Evolutionary conservation across 306 rosid genomes (phyloP), one percentile per base, ranked within the genome.

Genomic region (Macrotyloma uniflorum): DNA sequence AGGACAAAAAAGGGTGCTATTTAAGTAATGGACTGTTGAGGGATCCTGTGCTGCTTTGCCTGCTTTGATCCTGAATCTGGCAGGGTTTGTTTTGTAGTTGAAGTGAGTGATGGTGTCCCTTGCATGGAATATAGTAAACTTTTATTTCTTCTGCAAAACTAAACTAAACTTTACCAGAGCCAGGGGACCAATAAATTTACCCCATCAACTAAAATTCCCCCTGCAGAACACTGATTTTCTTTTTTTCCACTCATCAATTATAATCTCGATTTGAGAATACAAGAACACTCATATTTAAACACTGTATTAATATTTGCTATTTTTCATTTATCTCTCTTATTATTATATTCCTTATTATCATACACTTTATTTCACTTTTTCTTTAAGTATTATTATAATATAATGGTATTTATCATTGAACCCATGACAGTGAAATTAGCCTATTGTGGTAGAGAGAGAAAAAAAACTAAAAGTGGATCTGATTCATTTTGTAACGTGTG

Each of bases 11-110:
- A 35, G 16, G 22, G 16, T n/a, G 47, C 49, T 10, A 19, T 19
- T 64, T 64, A 64, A 64, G 70, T 35, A 55, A 6, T 45, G 59
- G 5, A 23, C 42, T 79, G 59, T 59, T 46, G 46, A 61, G 64
- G 36, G 53, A 64, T 58, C 45, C 33, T 71, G 75, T 40, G 32
- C 70, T 59, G 74, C 51, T 40, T 51, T 78, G 68, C 55, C 47
- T 55, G 74, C 79, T 50, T 13, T 51, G 78, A 54, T 64, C 18
- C 74, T 51, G 79, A 80, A 72, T 53, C 61, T 64, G 67, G 49
- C 79, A 65, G 66, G 59, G 75, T 50, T 64, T 64, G 75, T 73
- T 51, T 12, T 42, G 33, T 54, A 42, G 64, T 24, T 79, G 67
- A 49, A 47, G 50, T 46, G 82, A 57, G 12, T 7, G 11, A 36